Evolutionary conservation across 1,284 basidiomycete genomes (phyloP), one percentile per base, ranked within the genome.

Genomic region (Sphagnurus paluster): DNA sequence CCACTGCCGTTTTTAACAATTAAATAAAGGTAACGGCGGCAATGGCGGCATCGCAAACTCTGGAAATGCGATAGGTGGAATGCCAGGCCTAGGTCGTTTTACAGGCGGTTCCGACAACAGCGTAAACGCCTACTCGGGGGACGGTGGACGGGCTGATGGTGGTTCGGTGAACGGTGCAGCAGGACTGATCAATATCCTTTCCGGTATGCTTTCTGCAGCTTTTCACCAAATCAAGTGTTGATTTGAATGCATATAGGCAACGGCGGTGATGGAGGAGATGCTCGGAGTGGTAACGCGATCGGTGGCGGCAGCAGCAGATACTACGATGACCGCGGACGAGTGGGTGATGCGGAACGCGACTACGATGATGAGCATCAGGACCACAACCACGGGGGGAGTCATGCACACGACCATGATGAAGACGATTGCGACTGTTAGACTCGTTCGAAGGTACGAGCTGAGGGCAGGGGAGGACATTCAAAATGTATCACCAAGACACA

Each of bases 71-170:
- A 24, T 46, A 17, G 46, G 43, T 14, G 43, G 48, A 19, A 7
- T 38, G 21, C 26, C 29, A 20, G 28, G 33, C 10, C 24, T 21
- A 23, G 46, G 47, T 38, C 33, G 8, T 26, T 28, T 14, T 38
- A 14, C 39, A 24, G 29, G 44, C 26, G 44, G 46, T 10, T 19
- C 29, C n/a, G 44, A 46, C 40, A 52, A 51, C 26, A 48, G 49
- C 32, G 55, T 49, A 24, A 62, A 64, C 38, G 50, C 58, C 16
- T 65, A 59, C 48, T 61, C 52, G 29, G 66, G 67, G 26, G 36
- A 42, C 1, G 70, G 65, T 16, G 70, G 70, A 4, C 42, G 56
- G 8, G 61, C 68, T 8, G 29, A 58, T 8, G 70, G 70, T n/a
- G 70, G 70, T 3, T 52, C 56, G 14, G 62, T 65, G 28, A 44